Conservation (phyloP, 2,329 filamentous ascomycete species). For the Colletotrichum salicis region DNA sequence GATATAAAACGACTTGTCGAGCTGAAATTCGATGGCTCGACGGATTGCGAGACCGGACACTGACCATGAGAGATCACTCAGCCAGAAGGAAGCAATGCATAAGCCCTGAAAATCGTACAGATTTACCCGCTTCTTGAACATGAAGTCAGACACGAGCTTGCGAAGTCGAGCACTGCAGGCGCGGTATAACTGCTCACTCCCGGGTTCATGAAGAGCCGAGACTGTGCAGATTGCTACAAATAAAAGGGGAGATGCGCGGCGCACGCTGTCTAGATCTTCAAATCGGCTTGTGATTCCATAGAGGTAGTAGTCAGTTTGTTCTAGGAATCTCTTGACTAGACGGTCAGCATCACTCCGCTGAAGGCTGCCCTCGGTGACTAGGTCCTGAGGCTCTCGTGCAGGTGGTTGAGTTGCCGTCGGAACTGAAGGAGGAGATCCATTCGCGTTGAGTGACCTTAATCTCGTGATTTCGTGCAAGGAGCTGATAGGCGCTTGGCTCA, state of each 20-base stretch:
- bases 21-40: not conserved
- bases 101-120: not conserved
- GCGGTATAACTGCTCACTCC: not conserved
- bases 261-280: not conserved
- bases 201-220: not conserved
- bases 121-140: not conserved
- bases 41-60: not conserved
- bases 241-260: not conserved
- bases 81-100: not conserved
- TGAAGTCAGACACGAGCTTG: not conserved
- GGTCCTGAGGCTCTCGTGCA: not conserved
- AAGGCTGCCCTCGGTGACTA: not conserved
- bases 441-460: not conserved
- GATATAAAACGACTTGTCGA: not conserved
- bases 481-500: not conserved
- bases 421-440: not conserved
- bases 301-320: not conserved
- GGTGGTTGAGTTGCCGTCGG: not conserved
- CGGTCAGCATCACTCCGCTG: not conserved
- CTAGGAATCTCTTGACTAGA: not conserved
- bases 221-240: not conserved
- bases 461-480: not conserved
- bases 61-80: not conserved
- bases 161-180: not conserved
- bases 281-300: not conserved